phyloP scores from a whole-genome alignment of 2,329 filamentous ascomycete species.

The Sporothrix globosa region DNA sequence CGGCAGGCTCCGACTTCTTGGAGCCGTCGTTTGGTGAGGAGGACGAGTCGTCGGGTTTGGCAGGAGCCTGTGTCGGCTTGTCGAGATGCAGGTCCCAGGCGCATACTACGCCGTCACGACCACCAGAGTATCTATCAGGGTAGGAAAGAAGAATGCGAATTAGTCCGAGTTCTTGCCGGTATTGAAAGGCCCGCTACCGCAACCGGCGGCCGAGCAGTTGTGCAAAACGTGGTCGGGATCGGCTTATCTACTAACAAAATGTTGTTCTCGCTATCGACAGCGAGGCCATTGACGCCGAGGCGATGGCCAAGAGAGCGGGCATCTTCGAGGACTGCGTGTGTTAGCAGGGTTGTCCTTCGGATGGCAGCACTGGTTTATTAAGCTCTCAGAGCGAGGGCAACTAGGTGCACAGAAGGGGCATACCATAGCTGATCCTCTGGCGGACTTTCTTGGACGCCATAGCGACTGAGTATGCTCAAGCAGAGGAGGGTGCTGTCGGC shows the following conservation, averaged over 20 bases:
- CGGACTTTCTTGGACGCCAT: conserved; percentile 66
- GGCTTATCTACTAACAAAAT: conserved; percentile 69
- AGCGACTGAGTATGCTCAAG: conserved; percentile 39
- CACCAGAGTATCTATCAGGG: conserved; percentile 79
- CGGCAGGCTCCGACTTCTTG: conserved; percentile 31
- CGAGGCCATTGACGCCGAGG: conserved; percentile 91
- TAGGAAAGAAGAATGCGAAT: not conserved
- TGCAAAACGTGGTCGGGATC: not conserved
- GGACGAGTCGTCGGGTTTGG: conserved; percentile 37
- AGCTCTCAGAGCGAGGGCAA: not conserved
- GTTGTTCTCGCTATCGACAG: conserved; percentile 78
- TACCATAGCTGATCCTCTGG: conserved; percentile 69
- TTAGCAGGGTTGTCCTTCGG: conserved; percentile 32
- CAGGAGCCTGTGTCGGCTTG: conserved; percentile 44
- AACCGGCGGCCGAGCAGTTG: not conserved
- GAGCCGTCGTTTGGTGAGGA: conserved; percentile 29
- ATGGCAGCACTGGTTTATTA: not conserved
- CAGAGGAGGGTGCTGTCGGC: not conserved
- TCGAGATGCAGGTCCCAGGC: conserved; percentile 88
- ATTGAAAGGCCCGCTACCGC: not conserved
- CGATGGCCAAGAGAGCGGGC: conserved; percentile 76
- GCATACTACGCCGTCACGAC: conserved; percentile 92
- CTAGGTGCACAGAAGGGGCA: conserved; percentile 39
- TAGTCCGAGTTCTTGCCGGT: not conserved
- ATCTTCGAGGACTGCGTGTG: conserved; percentile 58